Evolutionary conservation across 768 basidiomycete genomes (phyloP), one percentile per base, ranked within the genome.

Genomic region (Myochromella boudieri): DNA sequence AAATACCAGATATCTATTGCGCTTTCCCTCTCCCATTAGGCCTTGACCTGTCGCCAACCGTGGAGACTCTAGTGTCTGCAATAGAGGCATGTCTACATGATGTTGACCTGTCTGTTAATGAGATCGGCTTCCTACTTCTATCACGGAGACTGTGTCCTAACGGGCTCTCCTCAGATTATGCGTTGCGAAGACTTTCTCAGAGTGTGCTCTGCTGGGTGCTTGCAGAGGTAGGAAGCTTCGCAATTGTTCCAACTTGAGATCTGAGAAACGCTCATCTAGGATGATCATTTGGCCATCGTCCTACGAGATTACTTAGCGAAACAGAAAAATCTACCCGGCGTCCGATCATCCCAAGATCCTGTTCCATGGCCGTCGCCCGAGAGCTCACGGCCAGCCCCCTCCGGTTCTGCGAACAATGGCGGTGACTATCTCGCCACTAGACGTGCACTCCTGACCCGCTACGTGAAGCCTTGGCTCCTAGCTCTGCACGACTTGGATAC

Each of bases 71-170:
- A 22, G 78, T 90, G 15, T 74, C 81, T 6, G 75, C 85, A 4
- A 78, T 91, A 21, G 89, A 91, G 60, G 77, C 78, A 4, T 85
- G 82, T 54, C 68, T 93, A 18, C 68, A 72, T 4, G 86, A 90
- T 55, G 60, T 89, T 20, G 82, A 91, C 61, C 67, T 93, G 22
- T 78, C 84, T 3, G 71, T 83, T 21, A 88, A 90, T 55, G 91
- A 93, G 63, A 69, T 76, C 28, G 90, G 84, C 1, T 76, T 92
- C 46, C 62, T 89, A 6, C 67, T 91, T 12, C 68, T 93, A n/a
- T 68, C 71, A 4, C 75, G 81, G 44, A 75, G 82, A 55, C 79
- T 88, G 51, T 90, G 84, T 83, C 89, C 90, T 0, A 85, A 80
- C 52, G 77, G 82, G 12, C 71, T 90, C 62, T 74, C 81, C 32